Conservation (phyloP, 345 rosid genomes). For the Dipteronia sinensis region DNA sequence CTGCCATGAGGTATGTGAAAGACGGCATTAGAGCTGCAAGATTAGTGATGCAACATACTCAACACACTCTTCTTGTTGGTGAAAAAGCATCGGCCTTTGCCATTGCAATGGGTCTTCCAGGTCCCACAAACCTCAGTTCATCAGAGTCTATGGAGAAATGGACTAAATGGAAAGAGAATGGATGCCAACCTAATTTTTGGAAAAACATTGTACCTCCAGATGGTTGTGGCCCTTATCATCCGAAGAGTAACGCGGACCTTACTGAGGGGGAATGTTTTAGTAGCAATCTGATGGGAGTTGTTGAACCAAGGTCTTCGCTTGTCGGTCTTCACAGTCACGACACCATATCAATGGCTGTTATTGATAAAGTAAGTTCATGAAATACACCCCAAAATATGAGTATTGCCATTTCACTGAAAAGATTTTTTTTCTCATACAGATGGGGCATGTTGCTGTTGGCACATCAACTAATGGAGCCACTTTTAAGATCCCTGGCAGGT, state of each 20-base stretch:
- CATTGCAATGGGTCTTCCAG: conserved; percentile 90
- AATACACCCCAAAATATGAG: background rate
- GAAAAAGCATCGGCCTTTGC: conserved; percentile 86
- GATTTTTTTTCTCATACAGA: conserved; percentile 39
- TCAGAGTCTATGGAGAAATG: conserved; percentile 74
- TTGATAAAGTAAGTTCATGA: conserved; percentile 66
- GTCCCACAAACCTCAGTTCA: conserved; percentile 86
- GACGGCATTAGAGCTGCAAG: conserved; percentile 92
- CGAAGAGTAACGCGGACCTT: conserved; percentile 21
- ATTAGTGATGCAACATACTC: conserved; percentile 77
- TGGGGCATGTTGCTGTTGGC: conserved; percentile 90
- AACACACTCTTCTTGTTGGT: conserved; percentile 85
- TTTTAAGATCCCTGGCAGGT: conserved; percentile 95
- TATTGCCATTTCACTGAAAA: conserved; percentile 1
- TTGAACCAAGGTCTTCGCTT: conserved; percentile 40
- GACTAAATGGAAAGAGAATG: conserved; percentile 69
- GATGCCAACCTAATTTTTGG: conserved; percentile 85
- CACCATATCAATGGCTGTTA: conserved; percentile 90
- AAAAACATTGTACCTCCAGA: conserved; percentile 64
- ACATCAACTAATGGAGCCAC: conserved; percentile 98
- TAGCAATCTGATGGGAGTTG: conserved; percentile 33
- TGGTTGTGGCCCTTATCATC: conserved; percentile 82
- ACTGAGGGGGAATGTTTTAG: conserved; percentile 19
- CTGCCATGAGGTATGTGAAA: conserved; percentile 91
- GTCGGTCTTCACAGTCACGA: conserved; percentile 82